Base-by-base conservation (phyloP, 2,329 filamentous ascomycete genomes). In the Cercospora zeae-maydis region DNA sequence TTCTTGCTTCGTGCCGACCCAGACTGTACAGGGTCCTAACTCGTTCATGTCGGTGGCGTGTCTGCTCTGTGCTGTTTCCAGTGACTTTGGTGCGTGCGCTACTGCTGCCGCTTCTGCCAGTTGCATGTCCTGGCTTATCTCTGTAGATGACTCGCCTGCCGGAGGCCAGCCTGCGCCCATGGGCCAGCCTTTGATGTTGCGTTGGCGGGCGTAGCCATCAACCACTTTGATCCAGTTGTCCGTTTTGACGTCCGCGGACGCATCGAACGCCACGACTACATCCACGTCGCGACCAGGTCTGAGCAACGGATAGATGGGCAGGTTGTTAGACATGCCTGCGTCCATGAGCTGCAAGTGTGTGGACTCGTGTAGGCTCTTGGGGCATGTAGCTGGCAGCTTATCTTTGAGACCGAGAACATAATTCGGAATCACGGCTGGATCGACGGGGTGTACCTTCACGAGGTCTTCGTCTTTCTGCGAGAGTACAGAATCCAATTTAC, bases 241-340 rank as follows among this genome's bases (percentile, higher is more conserved):
- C 5, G 90, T 91, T 74, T 89, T 91, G 63, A 96, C 91, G 70
- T 99, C 95, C 19, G 93, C 93, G 1, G 91, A 96, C 3, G 92
- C 92, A 75, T 99, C 95, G 75, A 99, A 99, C 2, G 93, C 91
- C 51, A 99, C 85, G 51, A 98, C 81, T 47, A 99, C 84, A 70
- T 99, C 95, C 5, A 99, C 88, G 61, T 96, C 85, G 36, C 95
- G 85, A 2, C 93, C 93, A 0, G 92, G 92, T 10, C 95, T 87
- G 16, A 99, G 86, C 3, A 98, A 83, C 0, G 95, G 95, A 74
- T 99, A 99, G 45, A 98, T 93, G 1, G 95, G 95, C 8, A 99
- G 82, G 73, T 99, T 99, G 75, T 99, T 98, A 67, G 91, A 96
- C 95, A 99, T 99, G 56, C 95, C 95, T 1, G 95, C 93, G 75